Conservation (phyloP, 2,329 filamentous ascomycete species). For the Aureobasidium sp. region DNA sequence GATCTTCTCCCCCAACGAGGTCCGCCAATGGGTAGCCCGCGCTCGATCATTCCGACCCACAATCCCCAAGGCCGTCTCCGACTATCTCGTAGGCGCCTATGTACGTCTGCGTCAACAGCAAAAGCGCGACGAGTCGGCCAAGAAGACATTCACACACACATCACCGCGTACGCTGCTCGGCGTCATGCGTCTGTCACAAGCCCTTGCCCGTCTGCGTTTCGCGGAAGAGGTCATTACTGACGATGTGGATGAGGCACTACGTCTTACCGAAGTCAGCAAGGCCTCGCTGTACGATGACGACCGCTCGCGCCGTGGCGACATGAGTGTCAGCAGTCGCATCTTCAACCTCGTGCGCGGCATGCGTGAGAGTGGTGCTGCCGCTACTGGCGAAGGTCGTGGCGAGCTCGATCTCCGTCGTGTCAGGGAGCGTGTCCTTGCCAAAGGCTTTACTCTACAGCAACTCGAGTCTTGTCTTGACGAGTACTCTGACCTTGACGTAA, state of each 20-base stretch:
- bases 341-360: constrained; percentile 90
- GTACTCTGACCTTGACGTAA: constrained; percentile 82
- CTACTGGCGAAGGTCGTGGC: constrained; percentile 66
- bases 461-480: constrained; percentile 81
- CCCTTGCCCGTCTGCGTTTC: constrained; percentile 86
- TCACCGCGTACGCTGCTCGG: constrained; percentile 90
- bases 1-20: constrained; percentile 88
- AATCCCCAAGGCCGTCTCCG: constrained; percentile 76
- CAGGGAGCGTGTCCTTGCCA: constrained; percentile 84
- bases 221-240: constrained; percentile 76
- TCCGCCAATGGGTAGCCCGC: constrained; percentile 91
- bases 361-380: constrained; percentile 73
- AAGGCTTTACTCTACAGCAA: constrained; percentile 94
- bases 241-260: constrained; percentile 90
- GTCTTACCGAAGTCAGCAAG: constrained; percentile 88
- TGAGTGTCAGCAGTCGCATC: constrained; percentile 81
- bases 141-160: constrained; percentile 89
- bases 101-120: constrained; percentile 90
- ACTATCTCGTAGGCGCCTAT: constrained; percentile 96
- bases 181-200: constrained; percentile 86
- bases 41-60: constrained; percentile 83
- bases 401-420: constrained; percentile 86
- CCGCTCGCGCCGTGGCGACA: constrained; percentile 52
- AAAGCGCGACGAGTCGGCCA: constrained; percentile 81
- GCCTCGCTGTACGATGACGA: constrained; percentile 75